These are phyloP conservation scores for Globisporangium middletonii DNA, from an alignment of 352 stramenopile species.

Conservation along the genomic window DNA sequence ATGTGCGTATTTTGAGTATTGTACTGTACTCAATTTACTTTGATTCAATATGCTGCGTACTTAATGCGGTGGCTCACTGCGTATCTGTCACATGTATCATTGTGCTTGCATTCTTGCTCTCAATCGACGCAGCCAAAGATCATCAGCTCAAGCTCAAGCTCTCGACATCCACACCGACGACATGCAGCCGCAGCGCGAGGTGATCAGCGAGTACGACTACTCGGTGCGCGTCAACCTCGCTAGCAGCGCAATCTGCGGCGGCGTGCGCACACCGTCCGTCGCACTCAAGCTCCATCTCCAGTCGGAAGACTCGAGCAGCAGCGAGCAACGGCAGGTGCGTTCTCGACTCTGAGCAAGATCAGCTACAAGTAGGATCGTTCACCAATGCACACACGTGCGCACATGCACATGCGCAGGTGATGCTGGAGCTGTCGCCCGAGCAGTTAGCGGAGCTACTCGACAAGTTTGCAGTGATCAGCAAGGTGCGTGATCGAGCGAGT, in stretches of 20 bases:
- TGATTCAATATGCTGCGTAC: too few relatives aligned
- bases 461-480: slow-evolving; percentile 29
- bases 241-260: slow-evolving; percentile 47
- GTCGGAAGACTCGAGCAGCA: slow-evolving; percentile 14
- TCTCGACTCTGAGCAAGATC: neutral
- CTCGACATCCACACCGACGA: neutral
- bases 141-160: neutral
- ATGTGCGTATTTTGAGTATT: neutral
- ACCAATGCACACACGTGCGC: neutral
- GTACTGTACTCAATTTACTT: too few relatives aligned
- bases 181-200: slow-evolving; percentile 13
- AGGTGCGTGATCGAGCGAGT: slow-evolving; percentile 11
- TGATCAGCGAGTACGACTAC: slow-evolving; percentile 66
- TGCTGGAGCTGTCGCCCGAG: slow-evolving; percentile 37
- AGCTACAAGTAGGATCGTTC: neutral
- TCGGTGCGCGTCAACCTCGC: slow-evolving; percentile 62
- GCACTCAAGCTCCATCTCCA: slow-evolving; percentile 48
- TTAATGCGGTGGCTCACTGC: too few relatives aligned
- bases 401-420: slow-evolving; percentile 18
- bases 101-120: too few relatives aligned
- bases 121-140: too few relatives aligned
- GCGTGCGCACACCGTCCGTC: slow-evolving; percentile 29
- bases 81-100: too few relatives aligned
- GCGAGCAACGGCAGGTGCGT: slow-evolving; percentile 29
- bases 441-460: slow-evolving; percentile 32